Conservation (phyloP, 2,329 filamentous ascomycete species). For the Cryoendolithus antarcticus region DNA sequence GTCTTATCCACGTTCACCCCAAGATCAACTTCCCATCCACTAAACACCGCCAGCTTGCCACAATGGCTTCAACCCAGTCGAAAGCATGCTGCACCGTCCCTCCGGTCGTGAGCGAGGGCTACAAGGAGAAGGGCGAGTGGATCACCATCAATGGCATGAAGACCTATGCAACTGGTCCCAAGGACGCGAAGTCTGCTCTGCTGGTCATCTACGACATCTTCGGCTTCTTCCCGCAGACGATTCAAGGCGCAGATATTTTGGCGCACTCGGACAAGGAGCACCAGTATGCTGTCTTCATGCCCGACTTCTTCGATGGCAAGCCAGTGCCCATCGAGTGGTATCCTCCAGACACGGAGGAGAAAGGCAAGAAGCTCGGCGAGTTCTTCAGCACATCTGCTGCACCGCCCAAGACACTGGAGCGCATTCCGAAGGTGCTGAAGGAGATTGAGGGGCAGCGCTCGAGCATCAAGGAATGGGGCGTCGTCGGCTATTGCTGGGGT, state of each 20-base stretch:
- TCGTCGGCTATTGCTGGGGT: conserved; percentile 50
- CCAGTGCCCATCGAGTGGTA: conserved; percentile 53
- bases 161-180: conserved; percentile 47
- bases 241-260: conserved; percentile 54
- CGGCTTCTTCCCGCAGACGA: conserved; percentile 50
- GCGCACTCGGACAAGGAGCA: conserved; percentile 36
- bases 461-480: conserved; percentile 43
- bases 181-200: conserved; percentile 44
- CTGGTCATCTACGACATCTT: conserved; percentile 52
- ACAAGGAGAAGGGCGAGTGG: conserved; percentile 46
- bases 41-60: conserved; percentile 5
- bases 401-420: conserved; percentile 44
- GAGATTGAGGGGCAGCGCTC: conserved; percentile 38
- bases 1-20: no score
- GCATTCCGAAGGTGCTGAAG: conserved; percentile 42
- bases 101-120: conserved; percentile 36
- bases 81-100: conserved; percentile 38
- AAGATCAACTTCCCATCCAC: no score
- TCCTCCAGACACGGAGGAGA: conserved; percentile 44
- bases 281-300: conserved; percentile 75
- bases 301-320: conserved; percentile 76
- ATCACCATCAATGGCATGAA: conserved; percentile 49
- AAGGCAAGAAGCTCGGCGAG: conserved; percentile 45
- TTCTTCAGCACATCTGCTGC: conserved; percentile 47
- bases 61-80: conserved; percentile 19